Percentiles rank a stretch among this genome's conserved stretches.
Conservation (phyloP, 768 basidiomycete species). For the Exsudoporus frostii region DNA sequence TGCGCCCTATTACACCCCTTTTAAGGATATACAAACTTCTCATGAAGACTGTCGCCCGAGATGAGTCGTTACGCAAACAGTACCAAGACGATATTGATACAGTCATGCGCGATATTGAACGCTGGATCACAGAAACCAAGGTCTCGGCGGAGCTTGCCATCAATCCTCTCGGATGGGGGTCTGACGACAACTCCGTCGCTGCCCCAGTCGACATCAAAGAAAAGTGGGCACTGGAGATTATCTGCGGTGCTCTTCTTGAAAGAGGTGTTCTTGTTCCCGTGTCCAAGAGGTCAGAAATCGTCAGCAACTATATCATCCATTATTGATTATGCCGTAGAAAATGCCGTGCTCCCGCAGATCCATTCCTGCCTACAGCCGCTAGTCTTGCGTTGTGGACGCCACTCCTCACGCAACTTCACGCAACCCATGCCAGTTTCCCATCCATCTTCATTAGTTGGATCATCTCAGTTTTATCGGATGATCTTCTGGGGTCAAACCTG, state of each 20-base stretch:
- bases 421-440: conserved; percentile 55
- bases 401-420: conserved; percentile 54
- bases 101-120: conserved; percentile 61
- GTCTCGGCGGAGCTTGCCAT: conserved; percentile 52
- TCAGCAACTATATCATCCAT: neutral
- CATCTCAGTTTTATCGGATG: conserved; percentile 33
- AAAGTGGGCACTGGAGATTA: conserved; percentile 60
- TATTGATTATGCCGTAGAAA: conserved; percentile 45
- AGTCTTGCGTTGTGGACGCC: conserved; percentile 66
- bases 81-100: conserved; percentile 49
- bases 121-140: conserved; percentile 75
- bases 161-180: conserved; percentile 48
- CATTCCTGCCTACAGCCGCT: conserved; percentile 47
- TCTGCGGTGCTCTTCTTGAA: conserved; percentile 66
- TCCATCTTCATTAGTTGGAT: conserved; percentile 47
- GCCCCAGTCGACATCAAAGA: conserved; percentile 53
- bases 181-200: conserved; percentile 23
- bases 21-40: conserved; percentile 73
- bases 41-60: conserved; percentile 58
- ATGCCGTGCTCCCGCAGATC: conserved; percentile 39
- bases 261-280: conserved; percentile 77
- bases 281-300: conserved; percentile 67
- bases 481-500: conserved; percentile 6
- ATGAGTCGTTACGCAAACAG: conserved; percentile 54
- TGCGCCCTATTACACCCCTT: conserved; percentile 62